phyloP scores from a whole-genome alignment of 1,284 basidiomycete species.

The Austroboletus rostrupii region DNA sequence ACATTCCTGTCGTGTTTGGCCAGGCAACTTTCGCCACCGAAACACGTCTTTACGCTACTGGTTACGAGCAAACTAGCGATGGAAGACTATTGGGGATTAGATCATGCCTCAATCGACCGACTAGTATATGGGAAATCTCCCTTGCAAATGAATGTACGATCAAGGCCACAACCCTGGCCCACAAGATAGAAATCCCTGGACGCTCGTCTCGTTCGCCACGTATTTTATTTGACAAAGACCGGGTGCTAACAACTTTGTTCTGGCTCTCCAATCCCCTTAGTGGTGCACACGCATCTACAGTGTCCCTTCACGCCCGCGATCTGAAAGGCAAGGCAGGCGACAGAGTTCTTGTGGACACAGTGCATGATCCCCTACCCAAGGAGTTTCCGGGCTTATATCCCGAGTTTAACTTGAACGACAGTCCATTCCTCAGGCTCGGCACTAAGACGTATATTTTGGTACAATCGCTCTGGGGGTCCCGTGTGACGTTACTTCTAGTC shows the following conservation, averaged over 20 bases:
- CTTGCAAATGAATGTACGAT: conserved; percentile 9
- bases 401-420: conserved; percentile 42
- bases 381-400: conserved; percentile 66
- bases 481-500: conserved; percentile 45
- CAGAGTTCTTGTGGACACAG: conserved; percentile 32
- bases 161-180: conserved; percentile 7
- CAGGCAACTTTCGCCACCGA: conserved; percentile 52
- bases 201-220: conserved; percentile 58
- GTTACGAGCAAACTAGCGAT: conserved; percentile 55
- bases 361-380: conserved; percentile 34
- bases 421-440: conserved; percentile 40
- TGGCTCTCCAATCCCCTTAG: conserved; percentile 57
- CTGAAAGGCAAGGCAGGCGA: conserved; percentile 13
- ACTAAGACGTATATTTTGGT: conserved; percentile 36
- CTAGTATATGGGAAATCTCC: conserved; percentile 51
- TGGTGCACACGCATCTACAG: conserved; percentile 59
- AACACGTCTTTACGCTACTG: conserved; percentile 51
- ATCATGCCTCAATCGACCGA: conserved; percentile 60
- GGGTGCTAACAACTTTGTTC: conserved; percentile 34
- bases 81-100: conserved; percentile 58
- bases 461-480: conserved; percentile 51
- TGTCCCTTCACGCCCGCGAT: conserved; percentile 46
- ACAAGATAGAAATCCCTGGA: conserved; percentile 37
- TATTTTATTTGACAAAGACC: conserved; percentile 31
- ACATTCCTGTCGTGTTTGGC: conserved; percentile 39